Evolutionary conservation across 306 rosid genomes (phyloP).

Genomic region (Canavalia ensiformis): DNA sequence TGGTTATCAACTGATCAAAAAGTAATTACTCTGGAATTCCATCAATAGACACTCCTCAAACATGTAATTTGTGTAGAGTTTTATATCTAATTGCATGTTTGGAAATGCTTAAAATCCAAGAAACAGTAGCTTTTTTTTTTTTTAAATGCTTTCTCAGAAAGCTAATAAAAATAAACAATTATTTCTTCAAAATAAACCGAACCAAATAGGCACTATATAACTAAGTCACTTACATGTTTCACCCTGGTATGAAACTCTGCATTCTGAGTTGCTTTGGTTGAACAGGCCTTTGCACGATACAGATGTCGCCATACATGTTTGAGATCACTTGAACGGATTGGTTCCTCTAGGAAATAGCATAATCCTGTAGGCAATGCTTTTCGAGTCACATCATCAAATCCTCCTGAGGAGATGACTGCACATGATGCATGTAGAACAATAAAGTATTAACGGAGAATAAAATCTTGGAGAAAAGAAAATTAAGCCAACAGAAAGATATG

Average conservation of each 20-base stretch:
- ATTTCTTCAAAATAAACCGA: too few species aligned
- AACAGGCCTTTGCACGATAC: conserved; percentile 26
- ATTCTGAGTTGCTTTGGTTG: not conserved
- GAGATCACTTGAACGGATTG: conserved; percentile 53
- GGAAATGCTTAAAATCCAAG: too few species aligned
- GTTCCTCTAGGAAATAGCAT: conserved; percentile 60
- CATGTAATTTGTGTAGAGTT: not conserved
- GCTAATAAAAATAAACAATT: too few species aligned
- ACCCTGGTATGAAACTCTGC: not conserved
- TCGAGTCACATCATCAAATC: conserved; percentile 10
- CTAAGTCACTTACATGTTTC: not conserved
- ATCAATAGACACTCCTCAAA: not conserved
- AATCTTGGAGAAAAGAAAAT: not conserved
- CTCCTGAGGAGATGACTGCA: conserved; percentile 50
- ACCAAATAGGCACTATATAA: not conserved
- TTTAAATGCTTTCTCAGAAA: too few species aligned
- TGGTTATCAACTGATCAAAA: not conserved
- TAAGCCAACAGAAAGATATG: not conserved
- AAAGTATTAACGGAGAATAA: not conserved
- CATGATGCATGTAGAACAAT: not conserved
- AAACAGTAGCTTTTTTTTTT: too few species aligned
- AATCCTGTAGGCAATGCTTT: conserved; percentile 50
- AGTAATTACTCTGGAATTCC: not conserved
- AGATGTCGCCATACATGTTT: conserved; percentile 58
- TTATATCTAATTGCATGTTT: too few species aligned